Evolutionary conservation across 805 yeast genomes (phyloP).

Genomic region (Ogataea methylovora): DNA sequence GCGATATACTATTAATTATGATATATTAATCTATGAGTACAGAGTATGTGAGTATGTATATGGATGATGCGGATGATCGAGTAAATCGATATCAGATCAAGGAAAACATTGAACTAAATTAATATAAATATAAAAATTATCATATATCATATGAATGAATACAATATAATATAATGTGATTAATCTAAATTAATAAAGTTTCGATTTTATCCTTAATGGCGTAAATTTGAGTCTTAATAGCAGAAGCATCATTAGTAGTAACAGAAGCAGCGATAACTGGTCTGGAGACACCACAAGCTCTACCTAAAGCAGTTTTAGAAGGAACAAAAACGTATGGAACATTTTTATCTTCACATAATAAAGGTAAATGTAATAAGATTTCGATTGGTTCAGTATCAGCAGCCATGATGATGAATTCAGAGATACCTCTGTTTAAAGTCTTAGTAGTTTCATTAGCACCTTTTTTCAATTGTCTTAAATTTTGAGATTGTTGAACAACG

Average conservation of each 20-base stretch:
- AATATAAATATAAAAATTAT: too few relatives aligned
- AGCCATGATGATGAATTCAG: constrained; percentile 99
- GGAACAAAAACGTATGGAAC: constrained; percentile 99
- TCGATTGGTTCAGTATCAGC: constrained; percentile 99
- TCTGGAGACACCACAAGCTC: constrained; percentile 99
- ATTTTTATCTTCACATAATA: constrained; percentile 98
- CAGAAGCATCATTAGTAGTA: constrained; percentile 96
- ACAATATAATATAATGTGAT: too few relatives aligned
- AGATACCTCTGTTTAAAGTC: constrained; percentile 98
- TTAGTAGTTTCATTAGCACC: constrained; percentile 99
- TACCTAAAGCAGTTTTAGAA: constrained; percentile 96
- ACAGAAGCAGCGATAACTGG: constrained; percentile 98
- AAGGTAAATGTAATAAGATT: constrained; percentile 93
- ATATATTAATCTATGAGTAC: too few relatives aligned
- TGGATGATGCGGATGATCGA: too few relatives aligned
- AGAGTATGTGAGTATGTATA: too few relatives aligned
- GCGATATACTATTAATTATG: too few relatives aligned
- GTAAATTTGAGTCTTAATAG: constrained; percentile 94
- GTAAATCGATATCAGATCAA: too few relatives aligned
- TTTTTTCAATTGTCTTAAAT: constrained; percentile 96
- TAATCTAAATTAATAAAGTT: constrained; percentile 75
- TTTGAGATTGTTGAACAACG: constrained; percentile 96
- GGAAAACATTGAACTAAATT: too few relatives aligned
- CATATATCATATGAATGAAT: too few relatives aligned
- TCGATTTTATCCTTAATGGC: constrained; percentile 98